Base-by-base conservation (phyloP, 1,139 yeast species). In the Geotrichum macrosporum region DNA sequence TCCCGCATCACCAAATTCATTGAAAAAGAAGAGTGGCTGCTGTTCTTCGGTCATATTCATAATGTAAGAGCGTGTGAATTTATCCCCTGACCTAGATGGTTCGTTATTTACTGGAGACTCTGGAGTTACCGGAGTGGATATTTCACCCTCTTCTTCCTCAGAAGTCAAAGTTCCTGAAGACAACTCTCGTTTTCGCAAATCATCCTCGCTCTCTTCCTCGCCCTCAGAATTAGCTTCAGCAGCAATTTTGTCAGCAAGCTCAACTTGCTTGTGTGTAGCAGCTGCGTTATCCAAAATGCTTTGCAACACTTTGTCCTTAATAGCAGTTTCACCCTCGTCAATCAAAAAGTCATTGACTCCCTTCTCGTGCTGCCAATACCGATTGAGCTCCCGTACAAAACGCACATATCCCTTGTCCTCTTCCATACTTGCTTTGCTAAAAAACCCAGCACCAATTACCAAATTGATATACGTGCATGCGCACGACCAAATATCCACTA, bases 391-490 rank as follows among this genome's bases (percentile, higher is more conserved):
- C 10, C 43, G 46, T 38, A 48, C 45, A 44, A 54, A 58, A 44
- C 53, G 47, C 20, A 36, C 50, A 50, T 58, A 66, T 20, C 59
- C 52, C 19, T 50, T 40, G 41, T 65, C 67, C n/a, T 48, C 53
- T 24, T 52, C 53, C 26, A 47, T 46, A 27, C 52, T 59, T n/a
- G 69, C 69, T 40, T 57, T 58, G 24, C 55, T 51, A 46, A 65
- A 66, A 10, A 66, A 57, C 12, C 61, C 62, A 1, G 67, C 69
- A 16, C 64, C 64, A 35, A 55, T 59, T n/a, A 64, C 55, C 92
- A 88, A 82, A 13, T 94, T 94, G 84, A 87, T 81, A 63, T 84
- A 87, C 32, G 87, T 85, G 13, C 86, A 88, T 44, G 94, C 95
- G 68, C 95, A 84, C 0, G 95, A 79, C 96, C 96, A 87, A 35